Conservation (phyloP, 805 yeast species). For the Candida vaughaniae region DNA sequence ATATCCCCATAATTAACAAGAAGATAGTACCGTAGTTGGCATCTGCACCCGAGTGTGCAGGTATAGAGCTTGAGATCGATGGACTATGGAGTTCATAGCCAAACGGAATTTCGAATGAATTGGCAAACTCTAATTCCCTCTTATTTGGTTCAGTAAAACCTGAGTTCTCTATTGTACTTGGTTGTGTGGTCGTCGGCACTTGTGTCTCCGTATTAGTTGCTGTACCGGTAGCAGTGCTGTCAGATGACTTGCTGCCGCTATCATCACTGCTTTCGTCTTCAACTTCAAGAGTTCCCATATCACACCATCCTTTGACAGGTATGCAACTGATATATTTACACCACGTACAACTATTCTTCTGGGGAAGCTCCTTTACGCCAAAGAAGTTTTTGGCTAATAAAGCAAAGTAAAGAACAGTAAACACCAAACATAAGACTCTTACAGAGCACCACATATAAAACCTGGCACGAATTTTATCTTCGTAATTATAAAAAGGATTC, state of each 20-base stretch:
- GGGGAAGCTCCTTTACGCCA: constrained; percentile 26
- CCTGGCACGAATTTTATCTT: constrained; percentile 31
- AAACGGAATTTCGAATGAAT: no score
- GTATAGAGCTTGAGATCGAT: no score
- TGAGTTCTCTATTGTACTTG: constrained; percentile 5
- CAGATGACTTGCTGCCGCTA: constrained; percentile 1
- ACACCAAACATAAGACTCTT: constrained; percentile 43
- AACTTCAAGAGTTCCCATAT: constrained; percentile 30
- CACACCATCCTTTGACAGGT: constrained; percentile 73
- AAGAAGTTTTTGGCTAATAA: constrained; percentile 49
- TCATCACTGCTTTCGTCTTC: neutral
- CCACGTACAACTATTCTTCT: constrained; percentile 60
- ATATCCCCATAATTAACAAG: constrained; percentile 5
- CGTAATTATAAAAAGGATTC: constrained; percentile 37
- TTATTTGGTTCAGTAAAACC: constrained; percentile 3
- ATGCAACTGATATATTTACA: constrained; percentile 71
- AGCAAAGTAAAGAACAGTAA: constrained; percentile 51
- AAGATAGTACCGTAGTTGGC: constrained; percentile 2
- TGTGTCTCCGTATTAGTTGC: neutral
- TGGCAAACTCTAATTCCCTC: neutral
- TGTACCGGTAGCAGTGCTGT: neutral
- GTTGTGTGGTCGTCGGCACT: neutral
- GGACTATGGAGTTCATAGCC: no score
- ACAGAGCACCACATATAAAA: constrained; percentile 55
- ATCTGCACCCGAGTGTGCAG: no score